Percentiles rank a stretch among this genome's conserved stretches.
These are phyloP conservation scores for Fusarium oxysporum DNA, from an alignment of 2,329 filamentous ascomycete species.

Conservation along the genomic window DNA sequence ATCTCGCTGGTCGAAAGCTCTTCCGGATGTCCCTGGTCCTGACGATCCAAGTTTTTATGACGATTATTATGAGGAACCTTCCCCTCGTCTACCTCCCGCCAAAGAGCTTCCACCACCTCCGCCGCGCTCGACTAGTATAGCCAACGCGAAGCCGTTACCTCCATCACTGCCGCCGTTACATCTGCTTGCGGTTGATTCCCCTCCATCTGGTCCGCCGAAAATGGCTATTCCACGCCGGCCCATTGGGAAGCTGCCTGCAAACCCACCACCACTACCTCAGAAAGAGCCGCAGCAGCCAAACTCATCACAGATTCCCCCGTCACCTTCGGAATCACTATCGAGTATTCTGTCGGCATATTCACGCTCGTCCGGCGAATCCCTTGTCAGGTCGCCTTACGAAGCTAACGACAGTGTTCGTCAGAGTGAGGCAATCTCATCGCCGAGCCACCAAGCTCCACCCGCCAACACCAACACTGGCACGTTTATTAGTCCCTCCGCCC, in stretches of 20 bases:
- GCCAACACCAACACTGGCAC: constrained; percentile 38
- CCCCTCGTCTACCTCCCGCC: constrained; percentile 33
- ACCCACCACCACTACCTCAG: constrained; percentile 26
- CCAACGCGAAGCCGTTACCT: constrained; percentile 40
- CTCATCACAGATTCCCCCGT: constrained; percentile 44
- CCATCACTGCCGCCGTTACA: constrained; percentile 42
- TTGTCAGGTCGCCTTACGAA: constrained; percentile 56
- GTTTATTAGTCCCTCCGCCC: constrained; percentile 34
- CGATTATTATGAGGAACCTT: constrained; percentile 33
- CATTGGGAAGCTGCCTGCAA: constrained; percentile 37
- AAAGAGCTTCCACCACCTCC: constrained; percentile 43
- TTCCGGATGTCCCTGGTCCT: constrained; percentile 61
- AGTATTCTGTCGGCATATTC: constrained; percentile 69
- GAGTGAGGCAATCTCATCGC: constrained; percentile 40
- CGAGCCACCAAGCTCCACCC: constrained; percentile 42
- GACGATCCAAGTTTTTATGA: constrained; percentile 40
- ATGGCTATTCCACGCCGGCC: constrained; percentile 44
- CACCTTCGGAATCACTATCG: constrained; percentile 63
- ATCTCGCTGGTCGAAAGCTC: constrained; percentile 69
- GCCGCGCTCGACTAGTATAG: constrained; percentile 42
- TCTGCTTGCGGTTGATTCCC: constrained; percentile 35
- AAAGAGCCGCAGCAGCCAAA: constrained; percentile 30
- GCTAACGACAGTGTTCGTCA: constrained; percentile 40
- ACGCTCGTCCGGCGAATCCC: constrained; percentile 58
- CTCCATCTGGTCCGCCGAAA: constrained; percentile 39